Conservation (phyloP, 768 basidiomycete genomes). For the Phanerodontia chrysosporium region DNA sequence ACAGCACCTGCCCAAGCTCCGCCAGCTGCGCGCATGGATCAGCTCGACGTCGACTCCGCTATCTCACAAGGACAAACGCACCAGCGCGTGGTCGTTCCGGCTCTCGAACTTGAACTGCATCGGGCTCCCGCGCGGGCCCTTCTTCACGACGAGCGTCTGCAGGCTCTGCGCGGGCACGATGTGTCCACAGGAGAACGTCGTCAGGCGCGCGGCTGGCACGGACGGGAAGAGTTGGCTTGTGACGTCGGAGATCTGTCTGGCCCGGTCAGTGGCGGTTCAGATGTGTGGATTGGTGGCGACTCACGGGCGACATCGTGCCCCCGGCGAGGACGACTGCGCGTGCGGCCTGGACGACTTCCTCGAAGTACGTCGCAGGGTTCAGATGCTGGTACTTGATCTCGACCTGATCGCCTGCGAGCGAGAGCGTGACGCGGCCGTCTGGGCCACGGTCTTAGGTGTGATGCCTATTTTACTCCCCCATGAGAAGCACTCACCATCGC, state of each 20-base stretch:
- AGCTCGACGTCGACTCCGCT: neutral
- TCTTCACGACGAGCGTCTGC: slow-evolving; percentile 66
- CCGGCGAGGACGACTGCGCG: slow-evolving; percentile 89
- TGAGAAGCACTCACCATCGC: slow-evolving; percentile 48
- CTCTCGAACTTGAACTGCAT: slow-evolving; percentile 81
- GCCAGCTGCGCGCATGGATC: slow-evolving; percentile 42
- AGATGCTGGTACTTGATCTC: slow-evolving; percentile 88
- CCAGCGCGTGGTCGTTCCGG: slow-evolving; percentile 54
- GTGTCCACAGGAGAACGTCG: slow-evolving; percentile 87
- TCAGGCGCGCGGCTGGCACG: slow-evolving; percentile 56
- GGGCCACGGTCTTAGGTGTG: neutral
- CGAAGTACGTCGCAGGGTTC: slow-evolving; percentile 85
- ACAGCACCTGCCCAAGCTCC: slow-evolving; percentile 79
- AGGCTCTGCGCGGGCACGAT: slow-evolving; percentile 82
- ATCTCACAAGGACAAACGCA: slow-evolving; percentile 32
- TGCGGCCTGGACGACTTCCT: slow-evolving; percentile 77
- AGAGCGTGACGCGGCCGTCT: slow-evolving; percentile 74
- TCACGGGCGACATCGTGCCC: slow-evolving; percentile 97
- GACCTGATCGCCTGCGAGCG: slow-evolving; percentile 38
- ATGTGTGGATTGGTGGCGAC: slow-evolving; percentile 11
- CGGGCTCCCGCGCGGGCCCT: slow-evolving; percentile 68
- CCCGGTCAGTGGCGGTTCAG: slow-evolving; percentile 4
- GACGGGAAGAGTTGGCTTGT: slow-evolving; percentile 73
- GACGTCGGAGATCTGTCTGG: slow-evolving; percentile 78
- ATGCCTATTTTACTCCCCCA: neutral